Evolutionary conservation across 768 basidiomycete genomes (phyloP), one percentile per base, ranked within the genome.

Genomic region (Cystofilobasidium macerans): DNA sequence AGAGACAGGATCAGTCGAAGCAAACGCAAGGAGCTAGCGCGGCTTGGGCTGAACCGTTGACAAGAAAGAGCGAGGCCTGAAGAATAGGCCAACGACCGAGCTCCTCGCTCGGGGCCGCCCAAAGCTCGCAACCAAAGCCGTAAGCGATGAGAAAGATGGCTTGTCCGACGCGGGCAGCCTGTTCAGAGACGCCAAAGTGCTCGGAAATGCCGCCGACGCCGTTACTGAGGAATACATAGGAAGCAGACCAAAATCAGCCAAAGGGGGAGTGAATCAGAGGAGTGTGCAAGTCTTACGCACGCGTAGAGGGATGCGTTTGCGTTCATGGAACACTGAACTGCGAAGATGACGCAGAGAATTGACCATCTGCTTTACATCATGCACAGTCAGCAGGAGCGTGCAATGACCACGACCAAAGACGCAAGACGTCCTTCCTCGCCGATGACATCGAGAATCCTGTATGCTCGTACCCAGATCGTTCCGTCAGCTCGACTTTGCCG

Each of bases 121-220:
- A 72, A 9, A 73, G 67, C 69, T 74, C 73, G 65, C 72, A 72
- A 35, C 73, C 73, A 40, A 74, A 71, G 3, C 70, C 73, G 68
- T 74, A 74, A 9, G 61, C 54, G 33, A 75, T 70, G 56, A 74
- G 61, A 67, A 74, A 75, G 42, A 73, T 61, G 22, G 24, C 45
- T 42, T 71, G 70, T 26, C 73, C 73, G 20, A 72, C 71, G 48
- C 75, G 64, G 9, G 71, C 75, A 16, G 62, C 69, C 69, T 75
- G 74, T 14, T 60, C 69, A 1, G 70, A 70, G 57, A 75, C 64
- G 48, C 62, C 60, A 51, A 71, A 75, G 36, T 75, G 65, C 32
- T 71, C 71, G 4, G 59, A 35, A 36, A 73, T 64, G 33, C 70
- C 69, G 40, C 26, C 24, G 42, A 74, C 69, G 18, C 70, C 75